A percentile compares a stretch with the other conserved stretches of the same genome.
phyloP scores from a whole-genome alignment of 768 basidiomycete genomes.

The Leucocoprinus sp. region DNA sequence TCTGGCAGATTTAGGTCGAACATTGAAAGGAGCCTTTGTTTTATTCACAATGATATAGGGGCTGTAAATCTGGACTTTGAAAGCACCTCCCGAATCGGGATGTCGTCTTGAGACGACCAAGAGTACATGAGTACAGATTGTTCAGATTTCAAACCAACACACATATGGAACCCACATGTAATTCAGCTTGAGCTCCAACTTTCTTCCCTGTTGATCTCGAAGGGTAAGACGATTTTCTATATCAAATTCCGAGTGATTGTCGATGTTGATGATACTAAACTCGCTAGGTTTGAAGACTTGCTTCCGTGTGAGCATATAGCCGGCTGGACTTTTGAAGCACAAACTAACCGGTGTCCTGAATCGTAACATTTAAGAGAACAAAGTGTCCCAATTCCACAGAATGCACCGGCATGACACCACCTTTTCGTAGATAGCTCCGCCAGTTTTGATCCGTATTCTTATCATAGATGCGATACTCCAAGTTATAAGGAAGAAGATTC shows the following conservation, averaged over 20 bases:
- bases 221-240: conserved; percentile 66
- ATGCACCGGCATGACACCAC: conserved; percentile 94
- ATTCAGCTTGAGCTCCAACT: conserved; percentile 76
- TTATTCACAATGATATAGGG: conserved; percentile 92
- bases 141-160: background rate
- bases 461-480: conserved; percentile 96
- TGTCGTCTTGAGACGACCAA: conserved; percentile 43
- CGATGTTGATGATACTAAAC: conserved; percentile 95
- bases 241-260: conserved; percentile 83
- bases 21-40: conserved; percentile 74
- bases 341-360: conserved; percentile 79
- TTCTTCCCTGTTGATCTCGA: conserved; percentile 65
- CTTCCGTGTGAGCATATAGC: background rate
- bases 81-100: conserved; percentile 88
- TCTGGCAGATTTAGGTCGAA: conserved; percentile 62
- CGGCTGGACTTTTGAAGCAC: background rate
- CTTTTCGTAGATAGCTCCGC: conserved; percentile 86
- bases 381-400: conserved; percentile 89
- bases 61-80: conserved; percentile 90
- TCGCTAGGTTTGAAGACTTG: conserved; percentile 89
- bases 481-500: conserved; percentile 88
- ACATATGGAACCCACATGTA: conserved; percentile 70
- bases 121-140: background rate
- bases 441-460: conserved; percentile 92
- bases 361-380: conserved; percentile 78